Conservation (phyloP, 106 monocot species). For the Vanilla planifolia region DNA sequence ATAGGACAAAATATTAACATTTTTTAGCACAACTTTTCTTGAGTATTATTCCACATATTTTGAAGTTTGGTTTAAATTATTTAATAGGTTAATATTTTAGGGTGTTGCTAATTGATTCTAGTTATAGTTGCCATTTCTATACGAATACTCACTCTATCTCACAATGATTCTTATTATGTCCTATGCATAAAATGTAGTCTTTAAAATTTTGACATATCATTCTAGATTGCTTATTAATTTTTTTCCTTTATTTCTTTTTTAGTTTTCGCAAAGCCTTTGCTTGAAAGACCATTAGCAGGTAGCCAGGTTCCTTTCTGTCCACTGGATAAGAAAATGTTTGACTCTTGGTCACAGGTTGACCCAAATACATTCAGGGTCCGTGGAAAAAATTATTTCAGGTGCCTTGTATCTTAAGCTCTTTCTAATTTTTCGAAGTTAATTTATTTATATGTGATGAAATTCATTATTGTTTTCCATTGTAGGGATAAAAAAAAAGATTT, state of each 20-base stretch:
- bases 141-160: no score
- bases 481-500: constrained; percentile 98
- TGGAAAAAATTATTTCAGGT: constrained; percentile 85
- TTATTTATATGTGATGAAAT: neutral
- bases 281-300: constrained; percentile 94
- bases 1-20: no score
- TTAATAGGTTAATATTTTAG: no score
- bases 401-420: neutral
- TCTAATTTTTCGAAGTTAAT: no score
- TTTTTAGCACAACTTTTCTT: no score
- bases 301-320: constrained; percentile 76
- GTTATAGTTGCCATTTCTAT: no score
- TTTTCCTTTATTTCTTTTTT: constrained; percentile 1
- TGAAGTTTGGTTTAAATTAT: no score
- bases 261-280: constrained; percentile 20
- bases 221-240: neutral
- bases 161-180: no score
- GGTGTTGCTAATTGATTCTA: no score
- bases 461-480: constrained; percentile 6
- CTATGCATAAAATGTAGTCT: no score
- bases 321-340: constrained; percentile 74
- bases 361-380: constrained; percentile 82
- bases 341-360: constrained; percentile 79
- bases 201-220: no score
- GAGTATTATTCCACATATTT: no score